phyloP scores from a whole-genome alignment of 2,329 filamentous ascomycete species.

The Botrytis fragariae region DNA sequence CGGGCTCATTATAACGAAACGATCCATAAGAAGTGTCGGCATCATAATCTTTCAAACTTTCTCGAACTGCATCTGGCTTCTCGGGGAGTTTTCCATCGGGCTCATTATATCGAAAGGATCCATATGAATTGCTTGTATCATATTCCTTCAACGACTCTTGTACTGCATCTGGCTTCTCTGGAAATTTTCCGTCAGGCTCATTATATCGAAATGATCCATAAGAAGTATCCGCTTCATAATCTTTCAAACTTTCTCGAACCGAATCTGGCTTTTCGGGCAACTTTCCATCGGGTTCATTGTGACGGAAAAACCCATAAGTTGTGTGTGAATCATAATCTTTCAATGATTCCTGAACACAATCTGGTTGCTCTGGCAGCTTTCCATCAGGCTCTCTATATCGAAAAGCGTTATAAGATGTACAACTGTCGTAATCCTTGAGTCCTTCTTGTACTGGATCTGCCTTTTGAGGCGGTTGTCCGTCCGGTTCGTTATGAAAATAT shows the following conservation, averaged over 20 bases:
- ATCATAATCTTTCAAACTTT: conserved; percentile 35
- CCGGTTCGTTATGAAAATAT: conserved; percentile 31
- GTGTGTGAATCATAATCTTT: conserved; percentile 27
- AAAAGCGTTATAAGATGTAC: conserved; percentile 29
- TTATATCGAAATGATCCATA: conserved; percentile 33
- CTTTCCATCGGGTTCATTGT: conserved; percentile 34
- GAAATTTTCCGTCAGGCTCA: conserved; percentile 41
- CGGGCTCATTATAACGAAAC: conserved; percentile 31
- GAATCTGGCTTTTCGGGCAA: conserved; percentile 32
- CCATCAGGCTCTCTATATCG: conserved; percentile 33
- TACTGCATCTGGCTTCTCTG: conserved; percentile 29
- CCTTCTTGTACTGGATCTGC: conserved; percentile 39
- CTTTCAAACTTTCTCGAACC: conserved; percentile 39
- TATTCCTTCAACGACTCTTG: conserved; percentile 42
- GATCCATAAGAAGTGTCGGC: conserved; percentile 23
- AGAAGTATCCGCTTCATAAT: conserved; percentile 16
- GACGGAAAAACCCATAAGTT: conserved; percentile 24
- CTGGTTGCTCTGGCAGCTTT: conserved; percentile 29
- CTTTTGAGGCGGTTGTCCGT: conserved; percentile 28
- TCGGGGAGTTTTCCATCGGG: conserved; percentile 29
- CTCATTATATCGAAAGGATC: conserved; percentile 31
- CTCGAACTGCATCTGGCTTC: conserved; percentile 37
- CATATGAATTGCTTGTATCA: conserved; percentile 35
- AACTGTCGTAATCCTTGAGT: conserved; percentile 30
- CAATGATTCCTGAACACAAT: conserved; percentile 40